Evolutionary conservation across 352 stramenopile species (phyloP).

Genomic region (Phytopythium kandeliae): DNA sequence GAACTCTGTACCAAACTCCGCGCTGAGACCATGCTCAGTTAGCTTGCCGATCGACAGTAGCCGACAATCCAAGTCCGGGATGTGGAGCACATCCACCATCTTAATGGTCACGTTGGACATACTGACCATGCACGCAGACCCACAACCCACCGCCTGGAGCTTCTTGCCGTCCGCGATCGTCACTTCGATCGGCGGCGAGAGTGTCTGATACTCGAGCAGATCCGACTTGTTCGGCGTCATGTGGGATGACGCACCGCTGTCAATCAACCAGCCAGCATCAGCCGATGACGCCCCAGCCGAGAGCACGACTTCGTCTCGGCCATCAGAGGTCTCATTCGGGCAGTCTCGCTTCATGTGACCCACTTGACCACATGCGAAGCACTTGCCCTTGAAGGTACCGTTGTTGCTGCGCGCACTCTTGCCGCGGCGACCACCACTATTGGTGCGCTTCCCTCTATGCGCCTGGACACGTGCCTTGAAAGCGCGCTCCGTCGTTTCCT

Average conservation of each 20-base stretch:
- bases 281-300: too few relatives aligned
- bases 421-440: too few relatives aligned
- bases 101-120: conserved; percentile 10
- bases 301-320: not conserved
- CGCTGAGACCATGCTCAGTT: too few relatives aligned
- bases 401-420: too few relatives aligned
- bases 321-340: conserved; percentile 6
- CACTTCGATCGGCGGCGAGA: conserved; percentile 9
- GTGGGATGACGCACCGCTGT: conserved; percentile 11
- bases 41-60: conserved; percentile 15
- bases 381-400: conserved; percentile 13
- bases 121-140: too few relatives aligned
- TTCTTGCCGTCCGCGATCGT: conserved; percentile 13
- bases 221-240: conserved; percentile 14
- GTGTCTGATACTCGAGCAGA: conserved; percentile 7
- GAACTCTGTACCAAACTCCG: conserved; percentile 9
- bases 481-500: conserved; percentile 4
- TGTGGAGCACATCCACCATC: conserved; percentile 9
- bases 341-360: conserved; percentile 10
- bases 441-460: too few relatives aligned
- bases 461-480: conserved; percentile 10
- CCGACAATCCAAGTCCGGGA: conserved; percentile 12
- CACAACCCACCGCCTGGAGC: conserved; percentile 12
- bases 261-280: conserved; percentile 17
- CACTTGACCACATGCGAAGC: conserved; percentile 12